Percentiles rank a stretch among this genome's conserved stretches.
Conservation (phyloP, 2,329 filamentous ascomycete genomes). For the Teratosphaeriaceae sp. region DNA sequence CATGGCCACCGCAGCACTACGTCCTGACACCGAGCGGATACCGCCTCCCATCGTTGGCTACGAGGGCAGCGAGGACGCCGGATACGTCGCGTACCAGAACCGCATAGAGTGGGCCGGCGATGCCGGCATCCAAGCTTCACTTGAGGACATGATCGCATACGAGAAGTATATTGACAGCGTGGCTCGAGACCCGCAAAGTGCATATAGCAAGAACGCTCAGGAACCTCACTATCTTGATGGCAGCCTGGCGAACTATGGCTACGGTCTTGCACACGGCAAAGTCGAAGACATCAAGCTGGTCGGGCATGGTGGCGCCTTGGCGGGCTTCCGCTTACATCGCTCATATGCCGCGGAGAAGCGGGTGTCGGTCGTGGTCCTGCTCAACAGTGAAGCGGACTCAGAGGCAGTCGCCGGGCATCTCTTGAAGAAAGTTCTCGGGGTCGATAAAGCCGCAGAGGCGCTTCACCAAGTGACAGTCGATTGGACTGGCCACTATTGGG, state of each 20-base stretch:
- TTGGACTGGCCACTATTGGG: conserved; percentile 36
- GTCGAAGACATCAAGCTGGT: conserved; percentile 25
- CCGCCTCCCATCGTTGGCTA: conserved; percentile 39
- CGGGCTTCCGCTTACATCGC: conserved; percentile 35
- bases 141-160: conserved; percentile 42
- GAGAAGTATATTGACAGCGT: conserved; percentile 35
- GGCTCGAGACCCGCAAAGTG: conserved; percentile 26
- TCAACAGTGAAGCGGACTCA: conserved; percentile 34
- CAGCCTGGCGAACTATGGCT: conserved; percentile 30
- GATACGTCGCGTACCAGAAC: conserved; percentile 34
- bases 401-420: conserved; percentile 24
- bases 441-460: conserved; percentile 14
- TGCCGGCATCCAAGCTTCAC: conserved; percentile 38
- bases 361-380: conserved; percentile 35
- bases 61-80: conserved; percentile 34
- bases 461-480: conserved; percentile 10
- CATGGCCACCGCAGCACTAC: conserved; percentile 37
- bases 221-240: conserved; percentile 31
- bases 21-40: conserved; percentile 31
- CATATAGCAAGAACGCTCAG: conserved; percentile 29
- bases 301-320: conserved; percentile 38
- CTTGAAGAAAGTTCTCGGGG: conserved; percentile 26
- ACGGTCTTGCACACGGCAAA: conserved; percentile 29
- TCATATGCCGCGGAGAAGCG: conserved; percentile 30
- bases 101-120: conserved; percentile 43